These are phyloP conservation scores for Rhynchospora pubera DNA, from an alignment of 176 grass and related monocot species.

Conservation along the genomic window DNA sequence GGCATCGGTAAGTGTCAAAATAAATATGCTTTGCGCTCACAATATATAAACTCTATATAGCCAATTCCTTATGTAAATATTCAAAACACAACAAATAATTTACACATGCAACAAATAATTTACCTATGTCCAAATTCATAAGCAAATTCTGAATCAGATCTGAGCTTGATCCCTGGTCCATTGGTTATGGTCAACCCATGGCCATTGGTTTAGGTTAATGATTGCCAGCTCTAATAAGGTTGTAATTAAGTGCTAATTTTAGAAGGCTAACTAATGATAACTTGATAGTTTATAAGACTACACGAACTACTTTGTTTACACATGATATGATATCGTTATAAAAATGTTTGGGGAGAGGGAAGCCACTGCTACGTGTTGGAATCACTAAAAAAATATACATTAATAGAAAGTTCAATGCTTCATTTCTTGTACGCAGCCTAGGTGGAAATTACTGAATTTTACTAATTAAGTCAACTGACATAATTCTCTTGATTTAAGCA, in stretches of 20 bases:
- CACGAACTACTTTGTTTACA: constrained; percentile 1
- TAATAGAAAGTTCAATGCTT: neutral
- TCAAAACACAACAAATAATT: too few relatives aligned
- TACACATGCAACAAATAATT: too few relatives aligned
- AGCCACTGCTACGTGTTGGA: constrained; percentile 1
- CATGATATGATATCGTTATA: neutral
- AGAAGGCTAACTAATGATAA: neutral
- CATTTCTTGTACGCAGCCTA: neutral
- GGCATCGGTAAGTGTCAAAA: too few relatives aligned
- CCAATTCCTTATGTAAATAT: too few relatives aligned
- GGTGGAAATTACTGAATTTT: constrained; percentile 3
- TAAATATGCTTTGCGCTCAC: too few relatives aligned
- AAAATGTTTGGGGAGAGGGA: constrained; percentile 15
- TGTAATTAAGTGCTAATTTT: neutral
- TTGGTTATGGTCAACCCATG: neutral
- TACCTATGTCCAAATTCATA: too few relatives aligned
- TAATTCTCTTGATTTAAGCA: constrained; percentile 10
- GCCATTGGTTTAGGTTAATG: neutral
- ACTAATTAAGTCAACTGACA: constrained; percentile 24
- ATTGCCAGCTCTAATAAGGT: neutral
- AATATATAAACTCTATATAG: too few relatives aligned
- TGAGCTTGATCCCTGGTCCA: neutral
- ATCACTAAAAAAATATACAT: neutral
- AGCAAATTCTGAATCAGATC: neutral
- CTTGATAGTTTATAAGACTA: neutral